A percentile compares a stretch with the other conserved stretches of the same genome.
These are phyloP conservation scores for Boeremia exigua DNA, from an alignment of 2,329 filamentous ascomycete species.

Conservation along the genomic window DNA sequence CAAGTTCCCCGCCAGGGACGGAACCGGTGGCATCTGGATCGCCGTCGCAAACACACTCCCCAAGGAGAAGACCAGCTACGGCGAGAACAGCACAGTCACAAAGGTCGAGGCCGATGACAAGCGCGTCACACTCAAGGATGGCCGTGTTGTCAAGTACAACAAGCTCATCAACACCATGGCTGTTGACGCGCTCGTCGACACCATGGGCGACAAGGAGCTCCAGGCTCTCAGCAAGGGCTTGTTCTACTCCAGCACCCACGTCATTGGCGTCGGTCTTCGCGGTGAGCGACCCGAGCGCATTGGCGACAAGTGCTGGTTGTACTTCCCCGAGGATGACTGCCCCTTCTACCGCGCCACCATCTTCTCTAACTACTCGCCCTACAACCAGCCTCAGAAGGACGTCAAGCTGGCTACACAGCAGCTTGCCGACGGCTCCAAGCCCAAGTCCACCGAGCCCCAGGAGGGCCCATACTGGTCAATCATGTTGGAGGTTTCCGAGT, in stretches of 20 bases:
- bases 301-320: slow-evolving; percentile 99
- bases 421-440: slow-evolving; percentile 83
- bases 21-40: slow-evolving; percentile 99
- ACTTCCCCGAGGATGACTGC: slow-evolving; percentile 99
- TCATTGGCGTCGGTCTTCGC: slow-evolving; percentile 93
- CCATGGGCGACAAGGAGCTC: slow-evolving; percentile 87
- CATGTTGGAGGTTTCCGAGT: slow-evolving; percentile 98
- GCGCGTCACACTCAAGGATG: slow-evolving; percentile 80
- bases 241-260: slow-evolving; percentile 96
- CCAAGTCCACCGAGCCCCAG: slow-evolving; percentile 73
- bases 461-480: slow-evolving; percentile 99
- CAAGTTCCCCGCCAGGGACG: slow-evolving; percentile 93
- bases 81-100: slow-evolving; percentile 80
- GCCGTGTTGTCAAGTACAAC: slow-evolving; percentile 87
- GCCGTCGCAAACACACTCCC: slow-evolving; percentile 93
- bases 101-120: slow-evolving; percentile 88
- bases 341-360: slow-evolving; percentile 99
- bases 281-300: slow-evolving; percentile 92
- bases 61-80: slow-evolving; percentile 88
- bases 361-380: slow-evolving; percentile 99
- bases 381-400: slow-evolving; percentile 89
- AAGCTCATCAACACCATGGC: slow-evolving; percentile 97
- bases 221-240: slow-evolving; percentile 84
- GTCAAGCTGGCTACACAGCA: slow-evolving; percentile 87
- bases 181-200: slow-evolving; percentile 84